Evolutionary conservation across 768 basidiomycete genomes (phyloP).

Genomic region (Cubamyces sp.): DNA sequence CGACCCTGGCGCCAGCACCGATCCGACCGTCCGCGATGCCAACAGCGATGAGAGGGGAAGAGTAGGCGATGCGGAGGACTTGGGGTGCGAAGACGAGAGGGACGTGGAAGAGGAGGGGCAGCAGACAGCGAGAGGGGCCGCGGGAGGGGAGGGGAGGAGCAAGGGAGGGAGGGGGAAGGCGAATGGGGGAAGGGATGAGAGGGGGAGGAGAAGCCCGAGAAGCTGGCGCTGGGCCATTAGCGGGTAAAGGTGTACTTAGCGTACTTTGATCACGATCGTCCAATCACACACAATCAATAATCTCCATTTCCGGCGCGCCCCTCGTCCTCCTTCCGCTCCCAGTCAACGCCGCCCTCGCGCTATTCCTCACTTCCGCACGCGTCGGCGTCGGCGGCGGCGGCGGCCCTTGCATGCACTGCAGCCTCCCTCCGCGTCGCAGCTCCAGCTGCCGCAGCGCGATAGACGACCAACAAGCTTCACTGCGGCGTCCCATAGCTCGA

Average conservation of each 20-base stretch:
- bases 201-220: slow-evolving; percentile 1
- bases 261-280: slow-evolving; percentile 20
- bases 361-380: background rate
- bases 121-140: too few species aligned
- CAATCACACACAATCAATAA: slow-evolving; percentile 17
- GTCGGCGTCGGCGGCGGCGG: slow-evolving; percentile 8
- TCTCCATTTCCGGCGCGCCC: slow-evolving; percentile 1
- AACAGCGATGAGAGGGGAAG: background rate
- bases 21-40: background rate
- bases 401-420: background rate
- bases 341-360: background rate
- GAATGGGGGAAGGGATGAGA: background rate
- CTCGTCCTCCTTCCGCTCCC: background rate
- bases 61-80: background rate
- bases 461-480: slow-evolving; percentile 17
- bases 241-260: slow-evolving; percentile 14
- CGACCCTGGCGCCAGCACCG: slow-evolving; percentile 15
- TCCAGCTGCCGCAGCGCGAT: background rate
- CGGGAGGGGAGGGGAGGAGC: background rate
- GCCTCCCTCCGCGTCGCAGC: background rate
- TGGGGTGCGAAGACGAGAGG: background rate
- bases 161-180: background rate
- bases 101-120: too few species aligned
- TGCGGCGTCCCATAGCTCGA: slow-evolving; percentile 41
- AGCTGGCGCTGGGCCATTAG: slow-evolving; percentile 16